These are phyloP conservation scores for Daldinia concentrica DNA, from an alignment of 495 filamentous ascomycete genomes.

Conservation along the genomic window DNA sequence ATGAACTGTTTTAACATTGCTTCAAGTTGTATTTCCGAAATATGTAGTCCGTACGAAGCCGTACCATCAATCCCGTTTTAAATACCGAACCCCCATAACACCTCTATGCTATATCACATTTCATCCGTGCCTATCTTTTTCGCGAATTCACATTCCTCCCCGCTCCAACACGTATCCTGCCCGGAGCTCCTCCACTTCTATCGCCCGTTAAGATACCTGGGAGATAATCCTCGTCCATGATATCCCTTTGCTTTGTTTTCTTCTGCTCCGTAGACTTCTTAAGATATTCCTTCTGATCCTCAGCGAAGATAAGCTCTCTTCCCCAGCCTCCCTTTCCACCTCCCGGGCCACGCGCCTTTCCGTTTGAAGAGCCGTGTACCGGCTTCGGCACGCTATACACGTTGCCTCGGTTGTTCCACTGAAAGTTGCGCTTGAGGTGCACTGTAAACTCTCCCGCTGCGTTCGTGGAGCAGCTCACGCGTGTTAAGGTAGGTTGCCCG, in stretches of 20 bases:
- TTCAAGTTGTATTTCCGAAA: neutral
- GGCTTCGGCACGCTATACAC: slow-evolving; percentile 91
- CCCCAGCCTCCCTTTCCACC: slow-evolving; percentile 92
- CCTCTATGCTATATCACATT: neutral
- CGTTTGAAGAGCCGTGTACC: slow-evolving; percentile 78
- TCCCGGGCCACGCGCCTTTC: slow-evolving; percentile 69
- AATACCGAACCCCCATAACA: slow-evolving; percentile 1
- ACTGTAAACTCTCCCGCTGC: slow-evolving; percentile 81
- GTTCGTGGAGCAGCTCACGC: slow-evolving; percentile 86
- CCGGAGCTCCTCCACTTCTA: slow-evolving; percentile 64
- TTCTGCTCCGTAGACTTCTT: slow-evolving; percentile 68
- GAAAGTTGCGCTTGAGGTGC: slow-evolving; percentile 93
- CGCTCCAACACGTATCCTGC: slow-evolving; percentile 81
- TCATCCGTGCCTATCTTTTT: slow-evolving; percentile 58
- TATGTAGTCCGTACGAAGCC: neutral
- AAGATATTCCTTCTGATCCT: slow-evolving; percentile 95
- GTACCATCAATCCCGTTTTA: neutral
- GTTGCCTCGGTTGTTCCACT: slow-evolving; percentile 93
- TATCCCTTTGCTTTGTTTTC: slow-evolving; percentile 75
- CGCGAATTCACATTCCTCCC: slow-evolving; percentile 87
- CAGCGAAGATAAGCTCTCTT: slow-evolving; percentile 77
- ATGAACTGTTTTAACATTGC: neutral
- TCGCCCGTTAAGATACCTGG: slow-evolving; percentile 87
- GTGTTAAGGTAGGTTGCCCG: slow-evolving; percentile 84
- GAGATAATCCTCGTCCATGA: slow-evolving; percentile 95